Conservation (phyloP, 495 filamentous ascomycete species). For the Neurospora hispaniola region DNA sequence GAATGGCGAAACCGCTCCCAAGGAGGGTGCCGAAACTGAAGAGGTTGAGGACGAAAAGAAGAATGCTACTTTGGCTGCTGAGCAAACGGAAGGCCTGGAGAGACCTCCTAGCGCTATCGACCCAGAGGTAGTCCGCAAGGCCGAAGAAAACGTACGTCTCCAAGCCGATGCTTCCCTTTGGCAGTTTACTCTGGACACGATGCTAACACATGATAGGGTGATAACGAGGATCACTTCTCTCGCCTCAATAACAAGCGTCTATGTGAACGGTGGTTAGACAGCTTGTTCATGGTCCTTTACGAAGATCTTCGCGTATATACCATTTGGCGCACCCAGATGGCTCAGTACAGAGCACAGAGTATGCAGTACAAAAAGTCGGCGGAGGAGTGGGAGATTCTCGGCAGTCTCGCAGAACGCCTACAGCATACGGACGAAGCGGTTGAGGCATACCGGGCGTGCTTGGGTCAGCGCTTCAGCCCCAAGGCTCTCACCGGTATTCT, state of each 20-base stretch:
- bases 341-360: conserved; percentile 78
- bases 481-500: conserved; percentile 82
- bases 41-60: conserved; percentile 33
- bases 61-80: conserved; percentile 5
- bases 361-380: conserved; percentile 91
- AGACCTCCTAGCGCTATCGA: conserved; percentile 75
- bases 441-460: conserved; percentile 81
- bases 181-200: conserved; percentile 1
- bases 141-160: conserved; percentile 63
- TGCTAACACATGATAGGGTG: conserved; percentile 20
- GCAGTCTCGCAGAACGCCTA: conserved; percentile 81
- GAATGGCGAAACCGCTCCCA: conserved; percentile 43
- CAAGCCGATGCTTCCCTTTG: background rate
- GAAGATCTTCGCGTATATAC: conserved; percentile 97
- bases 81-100: conserved; percentile 45
- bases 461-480: conserved; percentile 74
- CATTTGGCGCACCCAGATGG: conserved; percentile 97
- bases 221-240: conserved; percentile 45
- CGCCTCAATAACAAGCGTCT: conserved; percentile 89
- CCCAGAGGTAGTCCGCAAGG: conserved; percentile 75
- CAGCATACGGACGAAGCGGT: conserved; percentile 82
- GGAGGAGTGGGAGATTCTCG: conserved; percentile 97
- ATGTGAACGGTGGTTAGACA: conserved; percentile 96
- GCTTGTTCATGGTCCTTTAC: conserved; percentile 97
- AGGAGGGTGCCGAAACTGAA: conserved; percentile 39